A percentile compares a stretch with the other conserved stretches of the same genome.
Evolutionary conservation across 345 rosid species (phyloP).

Genomic region (Leavenworthia alabamica): DNA sequence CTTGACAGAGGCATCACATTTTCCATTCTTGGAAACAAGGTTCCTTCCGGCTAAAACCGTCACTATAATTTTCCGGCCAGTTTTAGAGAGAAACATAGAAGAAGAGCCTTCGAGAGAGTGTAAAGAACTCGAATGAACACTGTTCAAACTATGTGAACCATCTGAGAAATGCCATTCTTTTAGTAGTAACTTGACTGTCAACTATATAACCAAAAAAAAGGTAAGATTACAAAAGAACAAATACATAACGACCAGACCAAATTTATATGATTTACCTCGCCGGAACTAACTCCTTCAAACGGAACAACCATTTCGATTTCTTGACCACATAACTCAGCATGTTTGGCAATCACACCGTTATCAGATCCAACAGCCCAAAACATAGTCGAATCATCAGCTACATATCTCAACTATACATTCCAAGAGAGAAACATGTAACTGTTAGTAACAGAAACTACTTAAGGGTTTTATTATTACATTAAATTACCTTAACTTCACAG

Average conservation of each 20-base stretch:
- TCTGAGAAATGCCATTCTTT: slow-evolving; percentile 98
- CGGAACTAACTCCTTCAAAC: slow-evolving; percentile 63
- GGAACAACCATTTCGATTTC: slow-evolving; percentile 90
- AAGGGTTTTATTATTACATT: not conserved
- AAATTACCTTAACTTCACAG: slow-evolving; percentile 84
- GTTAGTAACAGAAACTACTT: not conserved
- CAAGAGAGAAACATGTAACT: not conserved
- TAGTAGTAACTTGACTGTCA: slow-evolving; percentile 64
- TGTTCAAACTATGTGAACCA: slow-evolving; percentile 65
- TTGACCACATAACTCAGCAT: slow-evolving; percentile 69
- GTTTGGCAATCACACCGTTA: slow-evolving; percentile 58
- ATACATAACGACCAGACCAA: not conserved
- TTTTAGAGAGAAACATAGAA: slow-evolving; percentile 46
- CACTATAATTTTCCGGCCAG: slow-evolving; percentile 67
- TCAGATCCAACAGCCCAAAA: slow-evolving; percentile 96
- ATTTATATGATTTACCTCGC: slow-evolving; percentile 51
- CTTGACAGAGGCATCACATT: slow-evolving; percentile 67
- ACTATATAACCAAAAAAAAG: slow-evolving; percentile 36
- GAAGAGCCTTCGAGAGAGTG: slow-evolving; percentile 50
- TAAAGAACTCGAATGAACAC: slow-evolving; percentile 35
- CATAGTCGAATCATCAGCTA: slow-evolving; percentile 72
- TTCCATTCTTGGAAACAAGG: slow-evolving; percentile 53
- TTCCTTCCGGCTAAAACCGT: slow-evolving; percentile 61
- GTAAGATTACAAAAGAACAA: not conserved
- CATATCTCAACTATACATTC: slow-evolving; percentile 61